These are phyloP conservation scores for Theobroma grandiflorum DNA, from an alignment of 441 rosid species.

Conservation along the genomic window DNA sequence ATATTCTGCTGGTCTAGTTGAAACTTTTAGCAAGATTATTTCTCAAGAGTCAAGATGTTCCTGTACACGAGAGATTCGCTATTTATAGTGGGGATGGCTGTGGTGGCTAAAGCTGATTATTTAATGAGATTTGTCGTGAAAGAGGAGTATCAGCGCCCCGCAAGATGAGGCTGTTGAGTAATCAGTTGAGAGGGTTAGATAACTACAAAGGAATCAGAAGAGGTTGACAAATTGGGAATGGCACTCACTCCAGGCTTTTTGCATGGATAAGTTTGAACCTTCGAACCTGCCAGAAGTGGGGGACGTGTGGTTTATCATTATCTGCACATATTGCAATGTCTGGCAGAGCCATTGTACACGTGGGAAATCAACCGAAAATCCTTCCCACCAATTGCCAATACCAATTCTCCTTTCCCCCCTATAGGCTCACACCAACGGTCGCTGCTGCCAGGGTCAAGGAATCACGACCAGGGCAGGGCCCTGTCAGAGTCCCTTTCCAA, in stretches of 20 bases:
- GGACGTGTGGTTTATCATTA: neutral
- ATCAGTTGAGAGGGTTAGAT: neutral
- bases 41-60: neutral
- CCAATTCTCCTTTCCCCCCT: neutral
- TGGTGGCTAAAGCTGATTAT: neutral
- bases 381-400: neutral
- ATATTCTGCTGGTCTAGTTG: slow-evolving; percentile 28
- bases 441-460: neutral
- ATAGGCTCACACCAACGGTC: neutral
- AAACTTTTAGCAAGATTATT: too few relatives aligned
- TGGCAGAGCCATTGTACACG: slow-evolving; percentile 14
- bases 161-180: slow-evolving; percentile 24
- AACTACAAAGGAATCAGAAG: slow-evolving; percentile 24
- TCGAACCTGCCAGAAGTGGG: neutral
- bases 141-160: slow-evolving; percentile 43
- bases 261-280: slow-evolving; percentile 37
- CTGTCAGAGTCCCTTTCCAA: neutral
- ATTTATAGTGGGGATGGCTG: neutral
- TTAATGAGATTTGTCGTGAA: slow-evolving; percentile 17
- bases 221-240: neutral
- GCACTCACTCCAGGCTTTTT: neutral
- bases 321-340: slow-evolving; percentile 34
- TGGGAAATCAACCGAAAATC: slow-evolving; percentile 8
- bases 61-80: neutral
- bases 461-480: neutral